Evolutionary conservation across 306 rosid species (phyloP).

Genomic region (Trichosanthes truncata): DNA sequence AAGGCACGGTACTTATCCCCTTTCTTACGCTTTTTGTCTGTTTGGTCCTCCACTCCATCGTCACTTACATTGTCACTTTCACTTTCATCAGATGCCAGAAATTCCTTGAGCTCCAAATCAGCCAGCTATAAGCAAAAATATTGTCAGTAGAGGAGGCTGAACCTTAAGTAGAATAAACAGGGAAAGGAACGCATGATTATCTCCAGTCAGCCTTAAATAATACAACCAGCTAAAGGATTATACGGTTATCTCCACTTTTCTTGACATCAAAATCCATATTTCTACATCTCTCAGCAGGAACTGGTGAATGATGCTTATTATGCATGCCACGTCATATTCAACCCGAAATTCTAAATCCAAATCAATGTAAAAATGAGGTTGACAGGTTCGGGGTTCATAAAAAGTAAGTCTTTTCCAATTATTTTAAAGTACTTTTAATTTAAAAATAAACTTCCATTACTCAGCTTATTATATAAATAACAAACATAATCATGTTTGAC

Average conservation of each 20-base stretch:
- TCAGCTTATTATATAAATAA: not conserved
- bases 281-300: not conserved
- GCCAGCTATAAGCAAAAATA: conserved; percentile 36
- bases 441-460: not conserved
- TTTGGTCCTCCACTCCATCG: conserved; percentile 25
- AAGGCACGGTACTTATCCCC: conserved; percentile 48
- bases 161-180: not conserved
- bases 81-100: conserved; percentile 64
- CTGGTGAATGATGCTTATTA: not conserved
- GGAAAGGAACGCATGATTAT: not conserved
- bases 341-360: not conserved
- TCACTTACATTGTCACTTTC: conserved; percentile 46
- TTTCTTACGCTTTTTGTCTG: conserved; percentile 34
- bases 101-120: conserved; percentile 61
- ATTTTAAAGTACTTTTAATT: not conserved
- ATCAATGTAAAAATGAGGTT: not conserved
- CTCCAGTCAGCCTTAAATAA: not conserved
- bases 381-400: not conserved
- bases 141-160: not conserved
- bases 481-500: not conserved
- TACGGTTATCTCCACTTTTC: not conserved
- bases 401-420: not conserved
- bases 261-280: not conserved
- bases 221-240: not conserved
- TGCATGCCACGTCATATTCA: not conserved